Base-by-base conservation (phyloP, 2,329 filamentous ascomycete genomes). In the Emmonsia crescens region DNA sequence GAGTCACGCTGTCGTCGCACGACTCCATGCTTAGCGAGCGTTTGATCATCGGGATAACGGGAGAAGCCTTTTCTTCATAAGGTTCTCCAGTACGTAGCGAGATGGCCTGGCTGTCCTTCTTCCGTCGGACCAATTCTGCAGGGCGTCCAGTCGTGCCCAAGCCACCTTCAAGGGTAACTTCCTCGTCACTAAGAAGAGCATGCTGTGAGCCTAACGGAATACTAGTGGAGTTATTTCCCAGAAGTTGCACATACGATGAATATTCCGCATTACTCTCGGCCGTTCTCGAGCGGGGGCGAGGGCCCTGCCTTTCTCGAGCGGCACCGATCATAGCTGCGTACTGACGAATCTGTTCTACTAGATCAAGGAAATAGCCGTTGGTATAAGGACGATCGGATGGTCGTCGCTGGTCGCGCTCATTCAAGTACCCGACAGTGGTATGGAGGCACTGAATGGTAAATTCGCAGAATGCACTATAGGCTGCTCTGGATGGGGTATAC, bases 361-460 rank as follows among this genome's bases (percentile, higher is more conserved):
- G 86, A 79, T 97, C 93, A 78, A 96, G 88, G 74, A 96, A 96
- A 78, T 97, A 97, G 73, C 90, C 90, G 83, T 89, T 91, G 82
- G 88, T 94, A 81, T 96, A 97, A 67, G 91, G 91, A 70, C 89
- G 87, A 76, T 97, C 93, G 76, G 85, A 81, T 63, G 89, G 88
- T 74, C 90, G 85, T 67, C 87, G 87, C 78, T 93, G 89, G 75
- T 97, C 92, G 73, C 86, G 86, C 73, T 95, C 91, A 80, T 85
- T 87, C 66, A 96, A 82, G 76, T 88, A 87, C 76, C 91, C 87
- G 75, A 95, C 89, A 63, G 91, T 94, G 66, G 90, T 87, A 80
- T 95, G 89, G 73, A 96, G 87, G 77, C 91, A 94, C 75, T 86
- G 87, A 74, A 96, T 90, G 66, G 91, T 93, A 70, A 88, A 89